phyloP scores from a whole-genome alignment of 2,329 filamentous ascomycete species.

The Alternaria incomplexa region DNA sequence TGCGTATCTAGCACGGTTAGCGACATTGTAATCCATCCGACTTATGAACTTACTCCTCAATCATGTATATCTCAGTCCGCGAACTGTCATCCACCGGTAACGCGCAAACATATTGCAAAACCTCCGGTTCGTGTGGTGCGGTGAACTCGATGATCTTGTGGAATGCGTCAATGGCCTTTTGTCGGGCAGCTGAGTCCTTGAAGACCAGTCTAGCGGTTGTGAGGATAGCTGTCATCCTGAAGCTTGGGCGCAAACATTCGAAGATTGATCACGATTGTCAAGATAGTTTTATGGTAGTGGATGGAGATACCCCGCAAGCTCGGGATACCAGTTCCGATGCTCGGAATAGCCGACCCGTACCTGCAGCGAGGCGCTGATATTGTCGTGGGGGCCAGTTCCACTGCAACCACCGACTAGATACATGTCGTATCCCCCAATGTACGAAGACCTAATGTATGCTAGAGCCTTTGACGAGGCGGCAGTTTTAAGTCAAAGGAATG shows the following conservation, averaged over 20 bases:
- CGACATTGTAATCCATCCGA: not conserved
- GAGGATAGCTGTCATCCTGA: constrained; percentile 27
- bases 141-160: constrained; percentile 34
- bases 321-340: constrained; percentile 14
- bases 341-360: constrained; percentile 17
- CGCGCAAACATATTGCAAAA: constrained; percentile 31
- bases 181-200: constrained; percentile 17
- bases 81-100: constrained; percentile 22
- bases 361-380: not conserved
- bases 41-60: constrained; percentile 25
- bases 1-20: constrained; percentile 14
- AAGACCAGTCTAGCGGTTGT: constrained; percentile 28
- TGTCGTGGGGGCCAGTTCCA: not conserved
- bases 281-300: not conserved
- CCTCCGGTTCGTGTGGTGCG: constrained; percentile 24
- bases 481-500: no score
- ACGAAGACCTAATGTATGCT: no score
- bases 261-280: not conserved
- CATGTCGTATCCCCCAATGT: not conserved
- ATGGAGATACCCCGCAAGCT: constrained; percentile 7
- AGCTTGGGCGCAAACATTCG: fast-evolving
- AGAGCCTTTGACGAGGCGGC: no score
- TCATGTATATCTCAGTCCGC: constrained; percentile 32
- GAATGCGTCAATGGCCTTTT: constrained; percentile 26
- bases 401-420: no score